Base-by-base conservation (phyloP, 129 eudicot species). In the Sambucus nigra region DNA sequence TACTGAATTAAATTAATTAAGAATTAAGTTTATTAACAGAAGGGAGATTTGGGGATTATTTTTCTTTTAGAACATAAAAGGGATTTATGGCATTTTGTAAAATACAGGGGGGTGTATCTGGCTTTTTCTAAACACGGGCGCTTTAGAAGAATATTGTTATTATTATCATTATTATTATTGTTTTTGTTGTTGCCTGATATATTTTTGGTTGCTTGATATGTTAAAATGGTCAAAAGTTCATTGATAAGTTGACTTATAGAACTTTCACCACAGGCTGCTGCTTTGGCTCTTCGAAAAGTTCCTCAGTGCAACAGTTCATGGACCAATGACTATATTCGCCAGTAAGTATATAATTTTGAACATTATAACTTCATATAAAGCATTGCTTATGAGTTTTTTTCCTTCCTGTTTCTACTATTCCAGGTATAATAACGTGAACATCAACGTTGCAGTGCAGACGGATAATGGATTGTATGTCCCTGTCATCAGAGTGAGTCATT, bases 361-460 rank as follows among this genome's bases (percentile, higher is more conserved):
- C 23, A 61, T 35, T 35, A 35, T 35, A 35, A 35, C 6, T 35
- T 35, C 2, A 3, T 15, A 2, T 12, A 35, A 1, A 15, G 13
- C 42, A 35, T 35, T 35, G 1, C n/a, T 24, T 29, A 40, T 15
- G 24, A 39, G 40, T 24, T 40, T 46, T 18, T 19, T 62, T 7
- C n/a, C n/a, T n/a, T n/a, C n/a, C n/a, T n/a, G n/a, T n/a, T n/a
- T 52, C 27, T 62, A 20, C 29, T 39, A 42, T 58, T 39, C 46
- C 70, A 92, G 96, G 82, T 92, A 70, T 47, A 73, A 77, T 57
- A 86, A 86, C 17, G 94, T 92, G 64, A 88, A 92, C 73, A 77
- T 92, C 60, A 92, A 92, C 71, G 99, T 92, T 20, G 99, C 99
- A n/a, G 99, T 86, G 65, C 99, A 92, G 70, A 92, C 99, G 7